Evolutionary conservation across 306 rosid genomes (phyloP), one percentile per base, ranked within the genome.

Genomic region (Glycine tomentella): DNA sequence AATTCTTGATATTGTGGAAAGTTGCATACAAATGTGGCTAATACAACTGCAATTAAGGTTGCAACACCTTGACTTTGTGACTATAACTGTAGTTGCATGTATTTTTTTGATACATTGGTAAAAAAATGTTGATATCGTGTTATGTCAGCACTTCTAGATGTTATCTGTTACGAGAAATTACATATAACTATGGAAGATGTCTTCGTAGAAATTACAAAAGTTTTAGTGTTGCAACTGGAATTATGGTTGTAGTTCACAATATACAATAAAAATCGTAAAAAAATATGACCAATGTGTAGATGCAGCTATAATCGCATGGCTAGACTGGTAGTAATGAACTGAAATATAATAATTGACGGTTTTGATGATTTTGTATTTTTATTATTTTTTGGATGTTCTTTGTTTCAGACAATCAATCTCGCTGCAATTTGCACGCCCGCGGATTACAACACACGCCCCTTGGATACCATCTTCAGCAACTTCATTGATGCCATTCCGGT

Each of bases 351-450:
- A 11, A 7, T 44, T 45, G 9, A 20, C 16, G 3, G 7, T 3
- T 14, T 33, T 55, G 8, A 14, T 64, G 2, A 25, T 6, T 33
- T 59, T 15, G 16, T 25, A 33, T 36, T 36, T 36, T 2, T 0
- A 38, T 4, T 14, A 36, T 33, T 36, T 34, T 11, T 62, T 8
- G 7, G 53, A 44, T 44, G 12, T 57, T 40, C 1, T 9, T 9
- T 66, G 8, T 16, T 67, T 71, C 51, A 93, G 97, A 91, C 94
- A 17, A 91, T 93, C 63, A 93, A 93, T 71, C 97, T 93, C 61
- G 97, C 94, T 34, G 97, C 97, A 20, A 93, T 93, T 86, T 93
- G 94, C 63, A 91, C 97, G 9, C 97, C 97, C 7, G 94, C 97
- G 31, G 97, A 93, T 73, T 93, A 91, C 82, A 93, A 91, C 75